These are phyloP conservation scores for Dillenia suffruticosa DNA, from an alignment of 164 flowering plant genomes.

Conservation along the genomic window DNA sequence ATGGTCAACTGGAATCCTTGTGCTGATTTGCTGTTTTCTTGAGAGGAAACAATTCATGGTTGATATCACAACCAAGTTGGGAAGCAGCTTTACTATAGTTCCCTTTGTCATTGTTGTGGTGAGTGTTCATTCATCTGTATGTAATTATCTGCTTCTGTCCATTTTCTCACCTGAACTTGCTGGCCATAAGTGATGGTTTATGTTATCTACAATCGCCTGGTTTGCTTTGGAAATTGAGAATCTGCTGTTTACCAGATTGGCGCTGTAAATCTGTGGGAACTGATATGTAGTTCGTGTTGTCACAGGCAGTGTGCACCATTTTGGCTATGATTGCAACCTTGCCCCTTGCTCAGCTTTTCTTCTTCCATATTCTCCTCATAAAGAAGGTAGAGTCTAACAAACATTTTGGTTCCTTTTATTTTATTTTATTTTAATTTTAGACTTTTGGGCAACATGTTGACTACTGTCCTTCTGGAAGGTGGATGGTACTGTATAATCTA, in stretches of 20 bases:
- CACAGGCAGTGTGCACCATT: slow-evolving; percentile 84
- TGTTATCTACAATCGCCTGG: too few relatives aligned
- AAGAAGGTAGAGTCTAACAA: slow-evolving; percentile 56
- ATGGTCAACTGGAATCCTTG: slow-evolving; percentile 90
- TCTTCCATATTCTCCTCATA: slow-evolving; percentile 94
- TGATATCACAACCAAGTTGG: slow-evolving; percentile 80
- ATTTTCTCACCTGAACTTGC: background rate
- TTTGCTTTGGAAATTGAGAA: too few relatives aligned
- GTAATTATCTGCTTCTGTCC: background rate
- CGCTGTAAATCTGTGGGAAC: too few relatives aligned
- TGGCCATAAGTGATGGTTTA: background rate
- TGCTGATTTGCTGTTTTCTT: slow-evolving; percentile 77
- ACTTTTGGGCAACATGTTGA: background rate
- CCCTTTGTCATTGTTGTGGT: slow-evolving; percentile 95
- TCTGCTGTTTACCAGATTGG: too few relatives aligned
- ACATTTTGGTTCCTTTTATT: background rate
- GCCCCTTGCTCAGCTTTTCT: slow-evolving; percentile 93
- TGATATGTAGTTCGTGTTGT: background rate
- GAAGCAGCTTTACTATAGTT: slow-evolving; percentile 91
- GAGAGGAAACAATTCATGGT: slow-evolving; percentile 60
- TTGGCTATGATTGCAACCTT: slow-evolving; percentile 95
- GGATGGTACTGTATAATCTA: background rate
- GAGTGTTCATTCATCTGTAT: slow-evolving; percentile 19
- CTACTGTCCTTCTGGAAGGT: background rate
- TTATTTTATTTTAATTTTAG: background rate